Evolutionary conservation across 2,329 filamentous ascomycete genomes (phyloP).

Genomic region (Pleurostoma richardsiae): DNA sequence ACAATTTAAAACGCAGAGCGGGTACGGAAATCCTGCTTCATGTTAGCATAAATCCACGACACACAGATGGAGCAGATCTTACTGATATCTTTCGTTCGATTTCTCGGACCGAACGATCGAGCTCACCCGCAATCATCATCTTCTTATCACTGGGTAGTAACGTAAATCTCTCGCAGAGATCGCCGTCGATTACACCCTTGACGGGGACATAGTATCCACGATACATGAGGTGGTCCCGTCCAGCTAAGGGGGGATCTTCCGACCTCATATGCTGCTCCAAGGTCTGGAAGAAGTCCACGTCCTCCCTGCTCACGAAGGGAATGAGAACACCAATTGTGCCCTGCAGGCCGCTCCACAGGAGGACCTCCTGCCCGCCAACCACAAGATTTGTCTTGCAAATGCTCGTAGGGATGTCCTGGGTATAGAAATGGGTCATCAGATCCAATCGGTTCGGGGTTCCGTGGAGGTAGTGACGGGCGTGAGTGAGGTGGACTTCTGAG

Average conservation of each 20-base stretch:
- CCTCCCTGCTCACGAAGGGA: constrained; percentile 85
- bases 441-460: constrained; percentile 81
- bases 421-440: constrained; percentile 82
- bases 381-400: constrained; percentile 87
- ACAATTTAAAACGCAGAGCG: constrained; percentile 50
- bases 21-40: constrained; percentile 48
- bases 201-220: constrained; percentile 93
- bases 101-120: constrained; percentile 85
- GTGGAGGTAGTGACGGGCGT: constrained; percentile 85
- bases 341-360: constrained; percentile 92
- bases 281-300: constrained; percentile 96
- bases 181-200: constrained; percentile 94
- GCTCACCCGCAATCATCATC: constrained; percentile 87
- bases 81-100: constrained; percentile 93
- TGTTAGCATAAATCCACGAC: constrained; percentile 8
- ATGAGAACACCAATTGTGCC: constrained; percentile 92
- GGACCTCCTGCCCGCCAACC: constrained; percentile 82
- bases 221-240: constrained; percentile 93
- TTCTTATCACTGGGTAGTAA: constrained; percentile 83
- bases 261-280: constrained; percentile 82
- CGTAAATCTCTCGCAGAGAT: constrained; percentile 89
- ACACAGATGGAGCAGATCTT: constrained; percentile 20
- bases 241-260: constrained; percentile 83
- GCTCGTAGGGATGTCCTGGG: constrained; percentile 87
- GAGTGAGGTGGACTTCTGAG: constrained; percentile 82